phyloP scores from a whole-genome alignment of 1,139 yeast species.

The Saccharomyces hybrid region DNA sequence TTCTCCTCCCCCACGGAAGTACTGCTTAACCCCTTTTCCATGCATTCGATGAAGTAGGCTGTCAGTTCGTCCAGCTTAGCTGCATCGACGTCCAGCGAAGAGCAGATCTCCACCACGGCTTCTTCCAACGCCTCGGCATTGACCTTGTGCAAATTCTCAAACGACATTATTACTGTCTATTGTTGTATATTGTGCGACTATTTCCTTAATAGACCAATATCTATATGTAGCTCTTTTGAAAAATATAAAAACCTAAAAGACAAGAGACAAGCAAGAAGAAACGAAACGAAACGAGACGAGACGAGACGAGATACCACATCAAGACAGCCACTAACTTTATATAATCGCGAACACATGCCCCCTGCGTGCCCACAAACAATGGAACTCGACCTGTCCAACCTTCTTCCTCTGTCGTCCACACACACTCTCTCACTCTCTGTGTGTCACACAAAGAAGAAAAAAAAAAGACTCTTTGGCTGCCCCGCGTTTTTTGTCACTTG shows the following conservation, averaged over 20 bases:
- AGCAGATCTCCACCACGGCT: conserved; percentile 44
- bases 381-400: not conserved
- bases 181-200: not conserved
- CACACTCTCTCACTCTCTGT: conserved; percentile 3
- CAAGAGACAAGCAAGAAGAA: not conserved
- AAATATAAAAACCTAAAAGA: not conserved
- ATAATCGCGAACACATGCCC: not conserved
- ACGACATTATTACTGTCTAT: conserved; percentile 19
- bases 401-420: conserved; percentile 2
- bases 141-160: conserved; percentile 25
- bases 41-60: conserved; percentile 52
- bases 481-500: conserved; percentile 1
- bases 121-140: conserved; percentile 21
- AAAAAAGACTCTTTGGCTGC: not conserved
- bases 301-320: not conserved
- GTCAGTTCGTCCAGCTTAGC: conserved; percentile 52
- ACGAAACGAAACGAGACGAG: not conserved
- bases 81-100: conserved; percentile 49
- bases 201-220: not conserved
- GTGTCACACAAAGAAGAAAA: not conserved
- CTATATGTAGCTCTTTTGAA: not conserved
- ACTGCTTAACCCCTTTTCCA: conserved; percentile 54
- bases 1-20: conserved; percentile 35
- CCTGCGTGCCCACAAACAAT: not conserved
- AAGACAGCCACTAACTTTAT: not conserved